phyloP scores from a whole-genome alignment of 192 early-diverging fungal species.

The Podila clonocystis region DNA sequence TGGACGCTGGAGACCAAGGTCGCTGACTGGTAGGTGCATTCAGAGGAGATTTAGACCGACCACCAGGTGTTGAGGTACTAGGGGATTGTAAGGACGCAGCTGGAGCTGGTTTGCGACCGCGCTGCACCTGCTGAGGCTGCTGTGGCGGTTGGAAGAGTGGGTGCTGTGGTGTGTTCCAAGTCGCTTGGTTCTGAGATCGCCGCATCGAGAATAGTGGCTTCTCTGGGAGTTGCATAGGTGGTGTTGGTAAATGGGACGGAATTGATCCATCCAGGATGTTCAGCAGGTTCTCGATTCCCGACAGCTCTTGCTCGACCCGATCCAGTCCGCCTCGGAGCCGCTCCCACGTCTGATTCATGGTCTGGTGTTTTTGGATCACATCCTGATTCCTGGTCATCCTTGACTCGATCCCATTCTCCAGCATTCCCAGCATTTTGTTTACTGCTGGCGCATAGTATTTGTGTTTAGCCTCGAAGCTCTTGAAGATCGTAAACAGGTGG shows the following conservation, averaged over 20 bases:
- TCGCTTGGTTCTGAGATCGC: slow-evolving; percentile 21
- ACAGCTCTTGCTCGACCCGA: slow-evolving; percentile 46
- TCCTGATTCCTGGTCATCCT: slow-evolving; percentile 52
- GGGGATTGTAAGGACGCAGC: slow-evolving; percentile 1
- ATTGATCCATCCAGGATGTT: slow-evolving; percentile 48
- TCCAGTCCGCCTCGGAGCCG: slow-evolving; percentile 41
- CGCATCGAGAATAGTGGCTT: slow-evolving; percentile 43
- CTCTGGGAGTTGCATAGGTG: slow-evolving; percentile 39
- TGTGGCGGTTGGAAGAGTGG: slow-evolving; percentile 26
- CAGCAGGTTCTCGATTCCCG: slow-evolving; percentile 36
- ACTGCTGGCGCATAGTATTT: slow-evolving; percentile 65
- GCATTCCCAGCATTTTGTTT: slow-evolving; percentile 62
- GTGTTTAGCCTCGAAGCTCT: slow-evolving; percentile 65
- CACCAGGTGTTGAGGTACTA: background rate
- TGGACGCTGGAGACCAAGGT: slow-evolving; percentile 40
- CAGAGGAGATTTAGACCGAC: slow-evolving; percentile 19
- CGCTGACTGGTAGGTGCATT: slow-evolving; percentile 6
- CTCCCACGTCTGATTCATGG: slow-evolving; percentile 58
- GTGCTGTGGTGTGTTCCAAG: slow-evolving; percentile 18
- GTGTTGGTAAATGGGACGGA: slow-evolving; percentile 26
- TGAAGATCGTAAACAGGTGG: slow-evolving; percentile 59
- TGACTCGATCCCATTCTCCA: slow-evolving; percentile 61
- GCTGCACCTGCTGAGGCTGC: slow-evolving; percentile 15
- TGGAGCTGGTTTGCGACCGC: slow-evolving; percentile 29
- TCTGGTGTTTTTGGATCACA: slow-evolving; percentile 50